Conservation (phyloP, 2,329 filamentous ascomycete genomes). For the Fusarium globosum region DNA sequence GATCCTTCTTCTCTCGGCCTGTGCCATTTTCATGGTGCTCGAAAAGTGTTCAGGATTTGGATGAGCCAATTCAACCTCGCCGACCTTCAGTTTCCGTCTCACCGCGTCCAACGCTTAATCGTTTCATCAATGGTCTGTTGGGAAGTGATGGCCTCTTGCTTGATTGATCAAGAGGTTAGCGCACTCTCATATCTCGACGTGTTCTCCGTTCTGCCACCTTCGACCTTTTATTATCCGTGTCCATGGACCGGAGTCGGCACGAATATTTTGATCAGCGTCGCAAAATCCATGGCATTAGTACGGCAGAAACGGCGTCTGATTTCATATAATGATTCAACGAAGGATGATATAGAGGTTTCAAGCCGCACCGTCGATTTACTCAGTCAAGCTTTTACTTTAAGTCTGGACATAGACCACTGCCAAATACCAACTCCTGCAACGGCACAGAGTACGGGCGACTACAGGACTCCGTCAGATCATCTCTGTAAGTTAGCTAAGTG, state of each 20-base stretch:
- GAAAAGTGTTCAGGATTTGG: constrained; percentile 24
- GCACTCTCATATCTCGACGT: constrained; percentile 21
- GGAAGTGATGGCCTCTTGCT: constrained; percentile 30
- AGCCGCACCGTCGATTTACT: neutral
- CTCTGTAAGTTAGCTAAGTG: neutral
- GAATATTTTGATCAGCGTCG: constrained; percentile 6
- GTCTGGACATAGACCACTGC: neutral
- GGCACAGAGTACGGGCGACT: neutral
- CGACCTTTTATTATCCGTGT: neutral
- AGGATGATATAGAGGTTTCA: no score
- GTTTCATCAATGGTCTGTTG: constrained; percentile 34
- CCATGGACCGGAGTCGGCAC: constrained; percentile 33
- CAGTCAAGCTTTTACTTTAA: neutral
- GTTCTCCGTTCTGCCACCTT: neutral
- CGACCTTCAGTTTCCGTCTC: neutral
- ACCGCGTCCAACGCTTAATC: constrained; percentile 4
- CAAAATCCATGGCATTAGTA: neutral
- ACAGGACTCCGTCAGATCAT: neutral
- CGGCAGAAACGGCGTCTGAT: neutral
- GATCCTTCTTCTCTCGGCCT: constrained; percentile 13
- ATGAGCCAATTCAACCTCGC: neutral
- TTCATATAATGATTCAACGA: fast-evolving
- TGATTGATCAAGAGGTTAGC: constrained; percentile 19
- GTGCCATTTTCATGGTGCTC: constrained; percentile 22
- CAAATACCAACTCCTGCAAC: neutral